These are phyloP conservation scores for Eucalyptus shirleyi DNA, from an alignment of 345 rosid genomes.

Conservation along the genomic window DNA sequence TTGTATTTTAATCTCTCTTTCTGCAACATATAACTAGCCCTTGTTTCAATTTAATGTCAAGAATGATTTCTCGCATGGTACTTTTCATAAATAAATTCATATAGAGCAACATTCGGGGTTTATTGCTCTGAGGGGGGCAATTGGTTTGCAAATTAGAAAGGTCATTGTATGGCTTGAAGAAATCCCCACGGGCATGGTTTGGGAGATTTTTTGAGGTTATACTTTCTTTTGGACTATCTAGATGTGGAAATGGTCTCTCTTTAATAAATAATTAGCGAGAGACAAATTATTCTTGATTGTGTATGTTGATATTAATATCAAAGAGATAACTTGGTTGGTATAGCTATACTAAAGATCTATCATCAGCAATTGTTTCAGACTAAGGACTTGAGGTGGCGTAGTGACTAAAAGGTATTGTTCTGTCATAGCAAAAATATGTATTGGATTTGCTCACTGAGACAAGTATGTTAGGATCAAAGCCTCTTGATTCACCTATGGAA, in stretches of 20 bases:
- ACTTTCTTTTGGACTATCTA: neutral
- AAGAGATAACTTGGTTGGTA: neutral
- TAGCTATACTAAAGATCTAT: too few relatives aligned
- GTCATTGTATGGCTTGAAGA: neutral
- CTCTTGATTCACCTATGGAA: neutral
- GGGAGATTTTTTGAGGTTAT: neutral
- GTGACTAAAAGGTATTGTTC: too few relatives aligned
- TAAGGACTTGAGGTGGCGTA: neutral
- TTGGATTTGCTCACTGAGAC: neutral
- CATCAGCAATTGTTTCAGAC: neutral
- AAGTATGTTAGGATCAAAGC: neutral
- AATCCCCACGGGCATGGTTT: neutral
- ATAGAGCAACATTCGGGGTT: neutral
- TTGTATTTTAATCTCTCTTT: neutral
- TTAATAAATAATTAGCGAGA: too few relatives aligned
- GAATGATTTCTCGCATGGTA: neutral
- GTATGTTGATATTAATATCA: neutral
- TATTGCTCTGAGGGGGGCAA: neutral
- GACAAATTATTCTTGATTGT: neutral
- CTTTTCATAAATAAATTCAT: too few relatives aligned
- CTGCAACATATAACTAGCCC: neutral
- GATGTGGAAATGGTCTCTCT: neutral
- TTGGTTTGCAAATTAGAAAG: neutral
- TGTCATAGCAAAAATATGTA: neutral
- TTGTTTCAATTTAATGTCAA: neutral